These are phyloP conservation scores for Wallacemonas collosoma DNA, from an alignment of 208 protist genomes.

Conservation along the genomic window DNA sequence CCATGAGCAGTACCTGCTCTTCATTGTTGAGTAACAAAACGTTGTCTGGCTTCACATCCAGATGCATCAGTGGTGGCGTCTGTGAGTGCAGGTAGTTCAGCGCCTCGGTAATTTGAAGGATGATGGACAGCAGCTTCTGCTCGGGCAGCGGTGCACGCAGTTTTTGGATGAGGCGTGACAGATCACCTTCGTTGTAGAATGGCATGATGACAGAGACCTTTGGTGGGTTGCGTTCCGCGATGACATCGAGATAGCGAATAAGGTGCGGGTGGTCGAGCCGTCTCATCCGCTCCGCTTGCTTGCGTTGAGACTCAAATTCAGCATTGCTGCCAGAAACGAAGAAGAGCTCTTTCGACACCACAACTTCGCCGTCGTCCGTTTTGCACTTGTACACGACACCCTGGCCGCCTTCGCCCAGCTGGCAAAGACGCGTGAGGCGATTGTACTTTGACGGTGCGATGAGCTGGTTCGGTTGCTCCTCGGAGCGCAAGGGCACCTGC, in stretches of 20 bases:
- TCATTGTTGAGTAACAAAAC: constrained; percentile 79
- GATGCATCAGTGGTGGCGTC: constrained; percentile 78
- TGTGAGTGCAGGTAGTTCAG: constrained; percentile 83
- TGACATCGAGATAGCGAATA: constrained; percentile 84
- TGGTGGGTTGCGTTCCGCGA: constrained; percentile 42
- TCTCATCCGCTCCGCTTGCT: constrained; percentile 71
- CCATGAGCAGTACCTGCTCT: constrained; percentile 88
- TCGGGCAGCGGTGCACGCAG: constrained; percentile 59
- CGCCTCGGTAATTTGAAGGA: constrained; percentile 76
- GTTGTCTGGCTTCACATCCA: constrained; percentile 92
- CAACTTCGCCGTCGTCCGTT: constrained; percentile 67
- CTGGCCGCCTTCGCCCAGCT: constrained; percentile 80
- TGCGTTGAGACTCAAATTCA: constrained; percentile 47
- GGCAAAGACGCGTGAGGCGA: constrained; percentile 34
- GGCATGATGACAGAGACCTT: constrained; percentile 81
- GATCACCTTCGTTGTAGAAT: constrained; percentile 82
- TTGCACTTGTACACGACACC: constrained; percentile 79
- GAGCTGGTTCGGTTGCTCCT: background rate
- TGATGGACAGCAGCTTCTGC: constrained; percentile 72
- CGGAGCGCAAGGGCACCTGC: constrained; percentile 21
- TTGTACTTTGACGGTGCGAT: constrained; percentile 46
- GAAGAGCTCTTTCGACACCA: constrained; percentile 83
- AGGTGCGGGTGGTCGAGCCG: constrained; percentile 78
- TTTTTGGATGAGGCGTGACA: constrained; percentile 61
- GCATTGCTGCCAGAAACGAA: constrained; percentile 44